Evolutionary conservation across 129 eudicot species (phyloP), one percentile per base, ranked within the genome.

Genomic region (Silybum marianum): DNA sequence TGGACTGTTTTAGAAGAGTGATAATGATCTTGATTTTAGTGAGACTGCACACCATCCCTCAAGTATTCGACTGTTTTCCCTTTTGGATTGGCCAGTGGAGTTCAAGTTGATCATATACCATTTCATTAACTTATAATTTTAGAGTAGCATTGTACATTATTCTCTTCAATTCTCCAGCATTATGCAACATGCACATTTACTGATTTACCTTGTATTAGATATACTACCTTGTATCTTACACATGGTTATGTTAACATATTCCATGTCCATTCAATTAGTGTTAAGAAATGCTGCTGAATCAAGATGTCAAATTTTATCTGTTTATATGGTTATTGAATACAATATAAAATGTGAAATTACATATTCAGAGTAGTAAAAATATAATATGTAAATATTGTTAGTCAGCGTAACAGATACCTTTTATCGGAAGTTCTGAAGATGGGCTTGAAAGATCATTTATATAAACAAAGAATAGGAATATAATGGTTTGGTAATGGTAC

Each of bases 91-190:
- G 21, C 32, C 1, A 7, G 19, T 2, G 42, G 21, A 67, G 67
- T 78, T 68, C 30, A 7, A 18, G 19, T 78, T 38, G 14, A 26
- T 78, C 51, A 68, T 40, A 16, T 8, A 24, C 19, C 14, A 23
- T 16, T 25, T 67, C 26, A 24, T 39, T 9, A 39, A 78, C 66
- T 32, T 16, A 78, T 67, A 36, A 0, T 39, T 38, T n/a, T 9
- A 30, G 72, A 62, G 54, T 65, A 34, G 16, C 54, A 46, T 67
- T 78, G 21, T 76, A 76, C 72, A 63, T 12, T 62, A 22, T 22
- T 23, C 7, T 60, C 48, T 16, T 32, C 21, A 69, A 30, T 62
- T 58, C 22, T 76, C 38, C 14, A 62, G 67, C 12, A 23, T 65
- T 22, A 65, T 65, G 14, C 82, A 68, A 19, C 63, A 54, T 54